These are phyloP conservation scores for Niebla homalea DNA, from an alignment of 495 filamentous ascomycete species.

Conservation along the genomic window DNA sequence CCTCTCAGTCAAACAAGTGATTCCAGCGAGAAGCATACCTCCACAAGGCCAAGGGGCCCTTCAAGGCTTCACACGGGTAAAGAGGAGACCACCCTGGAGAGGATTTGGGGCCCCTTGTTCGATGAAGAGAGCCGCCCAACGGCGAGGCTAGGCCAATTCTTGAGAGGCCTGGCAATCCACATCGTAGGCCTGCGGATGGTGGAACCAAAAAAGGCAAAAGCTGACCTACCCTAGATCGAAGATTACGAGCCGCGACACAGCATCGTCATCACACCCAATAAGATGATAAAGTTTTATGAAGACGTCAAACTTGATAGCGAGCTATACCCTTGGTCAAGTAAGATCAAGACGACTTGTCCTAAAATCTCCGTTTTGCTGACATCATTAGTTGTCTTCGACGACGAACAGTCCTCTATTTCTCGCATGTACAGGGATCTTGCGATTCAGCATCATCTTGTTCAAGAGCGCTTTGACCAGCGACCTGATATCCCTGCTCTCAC, in stretches of 20 bases:
- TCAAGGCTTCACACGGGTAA: constrained; percentile 32
- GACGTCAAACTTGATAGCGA: constrained; percentile 50
- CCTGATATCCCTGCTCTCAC: constrained; percentile 70
- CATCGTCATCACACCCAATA: constrained; percentile 68
- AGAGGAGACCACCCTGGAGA: constrained; percentile 48
- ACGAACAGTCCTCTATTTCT: constrained; percentile 44
- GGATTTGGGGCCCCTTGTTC: constrained; percentile 68
- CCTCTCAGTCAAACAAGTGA: constrained; percentile 27
- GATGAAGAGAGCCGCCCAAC: constrained; percentile 55
- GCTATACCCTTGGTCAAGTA: constrained; percentile 52
- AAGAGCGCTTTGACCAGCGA: constrained; percentile 39
- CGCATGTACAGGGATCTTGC: constrained; percentile 62
- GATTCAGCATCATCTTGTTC: constrained; percentile 73
- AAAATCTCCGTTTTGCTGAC: constrained; percentile 6
- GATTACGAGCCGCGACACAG: constrained; percentile 59
- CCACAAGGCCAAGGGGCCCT: constrained; percentile 30
- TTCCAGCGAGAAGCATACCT: constrained; percentile 14
- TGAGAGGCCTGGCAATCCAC: constrained; percentile 65
- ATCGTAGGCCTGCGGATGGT: constrained; percentile 41
- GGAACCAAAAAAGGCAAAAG: background rate
- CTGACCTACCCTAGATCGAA: constrained; percentile 47
- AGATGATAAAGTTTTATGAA: constrained; percentile 68
- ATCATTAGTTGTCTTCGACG: constrained; percentile 36
- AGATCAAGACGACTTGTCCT: background rate
- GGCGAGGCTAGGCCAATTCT: constrained; percentile 51